Base-by-base conservation (phyloP, 139 green algal species). In the Chlorella vulgaris region DNA sequence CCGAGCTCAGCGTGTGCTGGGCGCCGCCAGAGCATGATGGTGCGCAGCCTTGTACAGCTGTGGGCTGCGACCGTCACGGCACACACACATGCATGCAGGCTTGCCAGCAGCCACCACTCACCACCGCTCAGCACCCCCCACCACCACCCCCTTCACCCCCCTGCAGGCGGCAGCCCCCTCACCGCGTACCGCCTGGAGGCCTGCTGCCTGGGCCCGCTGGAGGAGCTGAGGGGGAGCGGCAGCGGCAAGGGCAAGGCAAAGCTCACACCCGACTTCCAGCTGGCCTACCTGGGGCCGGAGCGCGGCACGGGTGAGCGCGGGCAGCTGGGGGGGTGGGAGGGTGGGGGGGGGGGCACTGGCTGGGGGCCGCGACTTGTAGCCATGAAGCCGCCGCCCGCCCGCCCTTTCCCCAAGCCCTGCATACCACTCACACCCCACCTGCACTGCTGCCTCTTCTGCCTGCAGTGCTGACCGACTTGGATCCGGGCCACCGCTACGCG, bases 131-230 rank as follows among this genome's bases (percentile, higher is more conserved):
- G n/a, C n/a, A n/a, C n/a, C n/a, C n/a, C n/a, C n/a, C n/a, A n/a
- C n/a, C n/a, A n/a, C n/a, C n/a, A n/a, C n/a, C n/a, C n/a, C n/a
- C n/a, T n/a, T n/a, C n/a, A n/a, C n/a, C n/a, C 7, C 38, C 1
- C 26, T 47, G 70, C 47, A 77, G 70, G 73, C 22, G 92, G 92
- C 60, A 35, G 77, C 3, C 60, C 76, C 4, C 69, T 95, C 8
- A 85, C 50, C 19, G 38, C 36, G 55, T 94, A 92, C 85, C 77
- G 83, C 1, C 75, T 94, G 65, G 89, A 93, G 78, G 85, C 91
- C 80, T 71, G 74, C 40, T 43, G 40, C 7, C 55, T 61, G 35
- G 81, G 80, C 6, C 18, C 65, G 10, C 2, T 80, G 2, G 68
- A 67, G 58, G 85, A 76, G 4, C 31, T 7, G 50, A 39, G 19